phyloP scores from a whole-genome alignment of 768 basidiomycete species.

The Termitomyces sp. region DNA sequence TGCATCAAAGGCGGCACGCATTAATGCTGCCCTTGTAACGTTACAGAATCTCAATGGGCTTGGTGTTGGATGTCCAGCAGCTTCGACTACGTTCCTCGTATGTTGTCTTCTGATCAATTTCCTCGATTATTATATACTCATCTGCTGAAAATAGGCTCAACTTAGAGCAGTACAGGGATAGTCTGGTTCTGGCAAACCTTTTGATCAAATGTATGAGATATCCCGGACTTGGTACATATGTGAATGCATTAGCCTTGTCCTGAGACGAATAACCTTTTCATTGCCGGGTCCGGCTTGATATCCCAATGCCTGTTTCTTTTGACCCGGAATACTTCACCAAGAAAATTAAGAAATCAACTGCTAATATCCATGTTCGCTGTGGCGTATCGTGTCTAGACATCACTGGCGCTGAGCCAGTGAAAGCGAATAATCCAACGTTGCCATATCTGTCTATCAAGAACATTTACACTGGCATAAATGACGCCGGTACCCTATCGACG shows the following conservation, averaged over 20 bases:
- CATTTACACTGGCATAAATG: no score
- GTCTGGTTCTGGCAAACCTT: background rate
- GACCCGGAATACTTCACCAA: background rate
- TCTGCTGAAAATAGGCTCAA: constrained; percentile 16
- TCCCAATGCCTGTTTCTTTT: background rate
- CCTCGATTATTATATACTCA: background rate
- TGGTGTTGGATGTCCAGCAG: constrained; percentile 61
- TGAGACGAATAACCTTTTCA: background rate
- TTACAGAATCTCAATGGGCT: constrained; percentile 69
- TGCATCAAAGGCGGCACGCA: constrained; percentile 48
- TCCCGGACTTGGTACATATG: background rate
- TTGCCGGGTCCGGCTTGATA: background rate
- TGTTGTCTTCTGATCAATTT: background rate
- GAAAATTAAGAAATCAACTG: no score
- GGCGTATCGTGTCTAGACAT: no score
- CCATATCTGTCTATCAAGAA: no score
- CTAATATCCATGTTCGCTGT: background rate
- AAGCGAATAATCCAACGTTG: no score
- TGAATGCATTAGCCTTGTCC: background rate
- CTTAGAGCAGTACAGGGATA: constrained; percentile 21
- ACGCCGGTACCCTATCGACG: no score
- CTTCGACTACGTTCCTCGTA: constrained; percentile 20
- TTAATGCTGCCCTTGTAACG: constrained; percentile 55
- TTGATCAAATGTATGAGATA: background rate
- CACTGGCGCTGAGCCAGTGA: no score